Percentiles rank a stretch among this genome's conserved stretches.
Evolutionary conservation across 306 rosid species (phyloP).

Genomic region (Benincasa hispida): DNA sequence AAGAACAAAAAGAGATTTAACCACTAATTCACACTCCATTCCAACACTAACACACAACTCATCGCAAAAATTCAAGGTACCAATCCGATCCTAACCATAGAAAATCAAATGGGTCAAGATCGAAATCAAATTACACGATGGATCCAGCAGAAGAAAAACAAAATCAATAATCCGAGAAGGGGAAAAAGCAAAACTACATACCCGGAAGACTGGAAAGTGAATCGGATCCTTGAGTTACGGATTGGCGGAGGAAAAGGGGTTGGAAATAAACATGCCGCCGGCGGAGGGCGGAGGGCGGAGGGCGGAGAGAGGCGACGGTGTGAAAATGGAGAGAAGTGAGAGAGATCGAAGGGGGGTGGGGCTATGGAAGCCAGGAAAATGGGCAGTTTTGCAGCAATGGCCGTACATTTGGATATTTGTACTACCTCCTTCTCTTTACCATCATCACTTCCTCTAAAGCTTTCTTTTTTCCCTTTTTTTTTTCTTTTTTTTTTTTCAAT

Average conservation of each 20-base stretch:
- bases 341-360: conserved; percentile 7
- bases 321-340: background rate
- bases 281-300: too few species aligned
- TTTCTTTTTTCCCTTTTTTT: background rate
- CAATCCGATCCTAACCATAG: background rate
- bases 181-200: background rate
- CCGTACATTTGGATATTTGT: conserved; percentile 13
- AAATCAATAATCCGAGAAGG: background rate
- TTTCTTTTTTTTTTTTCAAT: background rate
- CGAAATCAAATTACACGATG: background rate
- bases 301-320: background rate
- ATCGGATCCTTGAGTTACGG: background rate
- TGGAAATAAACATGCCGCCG: background rate
- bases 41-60: background rate
- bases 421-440: background rate
- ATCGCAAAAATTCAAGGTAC: background rate
- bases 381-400: conserved; percentile 2
- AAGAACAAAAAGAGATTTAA: background rate
- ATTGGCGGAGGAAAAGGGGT: background rate
- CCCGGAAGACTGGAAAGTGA: conserved; percentile 6
- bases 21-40: background rate
- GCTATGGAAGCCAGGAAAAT: background rate
- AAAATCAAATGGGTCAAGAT: background rate
- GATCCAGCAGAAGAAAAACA: conserved; percentile 7
- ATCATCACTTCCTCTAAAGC: conserved; percentile 4